Percentiles rank a stretch among this genome's conserved stretches.
Conservation (phyloP, 2,329 filamentous ascomycete genomes). For the Alternaria sp. region DNA sequence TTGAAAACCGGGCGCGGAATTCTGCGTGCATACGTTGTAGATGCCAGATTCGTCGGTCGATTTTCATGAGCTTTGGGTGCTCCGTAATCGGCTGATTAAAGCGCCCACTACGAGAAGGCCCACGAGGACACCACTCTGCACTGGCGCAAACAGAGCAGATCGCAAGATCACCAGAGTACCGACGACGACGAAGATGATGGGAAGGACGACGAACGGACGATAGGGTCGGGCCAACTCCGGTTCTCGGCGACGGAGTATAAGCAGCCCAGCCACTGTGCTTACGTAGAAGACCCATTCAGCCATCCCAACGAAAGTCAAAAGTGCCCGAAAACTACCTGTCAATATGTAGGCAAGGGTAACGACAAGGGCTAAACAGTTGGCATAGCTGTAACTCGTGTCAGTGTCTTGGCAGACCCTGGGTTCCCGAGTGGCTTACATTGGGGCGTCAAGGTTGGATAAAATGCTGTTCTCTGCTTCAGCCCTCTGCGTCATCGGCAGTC, state of each 20-base stretch:
- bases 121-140: constrained; percentile 60
- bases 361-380: constrained; percentile 33
- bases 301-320: constrained; percentile 59
- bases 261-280: constrained; percentile 64
- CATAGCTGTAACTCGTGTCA: constrained; percentile 26
- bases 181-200: constrained; percentile 61
- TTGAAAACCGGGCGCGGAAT: too few relatives aligned
- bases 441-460: constrained; percentile 35
- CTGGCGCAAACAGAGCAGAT: constrained; percentile 65
- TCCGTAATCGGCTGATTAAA: constrained; percentile 40
- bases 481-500: constrained; percentile 23
- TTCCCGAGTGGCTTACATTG: constrained; percentile 29
- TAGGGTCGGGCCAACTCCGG: constrained; percentile 63
- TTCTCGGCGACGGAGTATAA: constrained; percentile 64
- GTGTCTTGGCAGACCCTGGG: constrained; percentile 5
- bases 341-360: constrained; percentile 63
- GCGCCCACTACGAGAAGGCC: constrained; percentile 59
- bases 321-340: constrained; percentile 65
- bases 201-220: constrained; percentile 59
- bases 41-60: neutral
- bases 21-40: neutral
- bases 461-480: constrained; percentile 1
- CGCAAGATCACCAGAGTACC: constrained; percentile 66
- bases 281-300: constrained; percentile 67
- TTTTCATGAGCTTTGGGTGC: constrained; percentile 8